Evolutionary conservation across 768 basidiomycete genomes (phyloP).

Genomic region (Russula griseocarnosa): DNA sequence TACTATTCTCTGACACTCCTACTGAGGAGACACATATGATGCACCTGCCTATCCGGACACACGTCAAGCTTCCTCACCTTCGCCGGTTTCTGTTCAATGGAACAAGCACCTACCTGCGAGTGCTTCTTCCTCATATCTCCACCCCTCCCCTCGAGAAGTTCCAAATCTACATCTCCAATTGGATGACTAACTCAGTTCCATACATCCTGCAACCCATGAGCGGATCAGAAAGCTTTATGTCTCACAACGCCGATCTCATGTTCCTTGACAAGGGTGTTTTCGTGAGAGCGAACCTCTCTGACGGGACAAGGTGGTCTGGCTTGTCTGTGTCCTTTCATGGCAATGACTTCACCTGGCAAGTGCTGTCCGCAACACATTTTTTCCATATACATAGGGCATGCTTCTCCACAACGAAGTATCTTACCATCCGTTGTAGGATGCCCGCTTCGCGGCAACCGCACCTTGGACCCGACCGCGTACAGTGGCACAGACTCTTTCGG

Average conservation of each 20-base stretch:
- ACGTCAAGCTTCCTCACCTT: background rate
- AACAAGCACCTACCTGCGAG: background rate
- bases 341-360: background rate
- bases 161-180: background rate
- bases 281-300: background rate
- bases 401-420: background rate
- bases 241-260: background rate
- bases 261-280: background rate
- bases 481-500: background rate
- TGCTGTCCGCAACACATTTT: background rate
- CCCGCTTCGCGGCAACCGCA: background rate
- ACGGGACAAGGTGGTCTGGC: background rate
- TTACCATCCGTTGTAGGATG: background rate
- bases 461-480: background rate
- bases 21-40: background rate
- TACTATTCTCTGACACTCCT: background rate
- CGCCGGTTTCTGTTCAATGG: background rate
- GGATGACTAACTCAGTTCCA: background rate
- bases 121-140: background rate
- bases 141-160: background rate
- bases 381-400: background rate
- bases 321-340: background rate
- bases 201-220: background rate
- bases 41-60: too few relatives aligned
- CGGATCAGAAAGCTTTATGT: background rate